A percentile compares a stretch with the other conserved stretches of the same genome.
These are phyloP conservation scores for Ascochyta rabiei DNA, from an alignment of 2,329 filamentous ascomycete species.

Conservation along the genomic window DNA sequence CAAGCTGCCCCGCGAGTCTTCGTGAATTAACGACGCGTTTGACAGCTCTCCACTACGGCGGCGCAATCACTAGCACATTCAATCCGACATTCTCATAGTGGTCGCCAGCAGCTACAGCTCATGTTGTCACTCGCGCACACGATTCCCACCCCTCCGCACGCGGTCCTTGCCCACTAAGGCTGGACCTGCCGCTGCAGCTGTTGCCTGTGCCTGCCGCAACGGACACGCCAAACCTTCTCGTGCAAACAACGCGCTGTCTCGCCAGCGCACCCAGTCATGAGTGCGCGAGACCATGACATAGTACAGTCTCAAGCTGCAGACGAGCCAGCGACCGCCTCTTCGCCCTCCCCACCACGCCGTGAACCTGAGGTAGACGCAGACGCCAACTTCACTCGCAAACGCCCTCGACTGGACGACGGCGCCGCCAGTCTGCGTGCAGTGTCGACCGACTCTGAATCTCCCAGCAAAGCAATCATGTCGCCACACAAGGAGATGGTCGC, in stretches of 20 bases:
- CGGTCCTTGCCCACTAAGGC: conserved; percentile 31
- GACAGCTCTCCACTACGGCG: conserved; percentile 74
- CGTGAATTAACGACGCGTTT: conserved; percentile 19
- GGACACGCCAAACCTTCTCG: conserved; percentile 21
- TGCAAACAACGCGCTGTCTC: conserved; percentile 20
- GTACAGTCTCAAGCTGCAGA: conserved; percentile 43
- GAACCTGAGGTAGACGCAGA: conserved; percentile 54
- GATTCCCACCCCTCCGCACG: conserved; percentile 24
- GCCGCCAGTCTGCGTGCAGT: conserved; percentile 38
- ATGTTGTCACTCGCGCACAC: conserved; percentile 33
- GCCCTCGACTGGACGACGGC: conserved; percentile 51
- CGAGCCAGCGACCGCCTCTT: conserved; percentile 33
- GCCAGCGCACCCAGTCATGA: conserved; percentile 39
- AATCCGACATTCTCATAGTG: conserved; percentile 6
- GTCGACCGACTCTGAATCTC: conserved; percentile 32
- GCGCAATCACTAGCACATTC: conserved; percentile 66
- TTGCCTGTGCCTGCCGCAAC: conserved; percentile 30
- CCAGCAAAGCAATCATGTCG: conserved; percentile 19
- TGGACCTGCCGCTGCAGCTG: conserved; percentile 27
- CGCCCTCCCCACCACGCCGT: conserved; percentile 47
- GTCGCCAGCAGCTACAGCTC: conserved; percentile 23
- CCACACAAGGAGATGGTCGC: conserved; percentile 39
- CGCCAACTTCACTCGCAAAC: conserved; percentile 54
- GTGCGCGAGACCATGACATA: conserved; percentile 39
- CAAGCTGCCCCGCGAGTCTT: conserved; percentile 14